Conservation (phyloP, 1,139 yeast species). For the Geotrichum reessii region DNA sequence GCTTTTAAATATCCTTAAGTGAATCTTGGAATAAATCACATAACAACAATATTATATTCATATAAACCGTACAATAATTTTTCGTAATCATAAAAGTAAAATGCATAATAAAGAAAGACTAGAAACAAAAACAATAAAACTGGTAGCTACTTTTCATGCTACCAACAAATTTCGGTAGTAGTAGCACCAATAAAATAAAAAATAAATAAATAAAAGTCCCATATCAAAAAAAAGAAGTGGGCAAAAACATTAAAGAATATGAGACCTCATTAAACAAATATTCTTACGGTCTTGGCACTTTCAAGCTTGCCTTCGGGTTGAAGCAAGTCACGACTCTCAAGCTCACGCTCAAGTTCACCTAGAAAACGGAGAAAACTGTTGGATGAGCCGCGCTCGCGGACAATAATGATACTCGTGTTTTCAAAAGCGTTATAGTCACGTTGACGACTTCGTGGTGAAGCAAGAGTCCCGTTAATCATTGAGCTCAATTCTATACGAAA, state of each 20-base stretch:
- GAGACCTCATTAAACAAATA: neutral
- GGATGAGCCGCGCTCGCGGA: constrained; percentile 33
- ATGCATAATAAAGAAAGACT: neutral
- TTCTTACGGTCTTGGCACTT: neutral
- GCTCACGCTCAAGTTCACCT: constrained; percentile 31
- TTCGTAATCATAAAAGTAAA: neutral
- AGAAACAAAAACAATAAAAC: neutral
- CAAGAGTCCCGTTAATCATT: neutral
- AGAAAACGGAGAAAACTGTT: constrained; percentile 32
- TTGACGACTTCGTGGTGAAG: neutral
- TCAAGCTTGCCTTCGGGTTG: neutral
- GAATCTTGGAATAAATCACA: neutral
- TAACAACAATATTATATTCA: neutral
- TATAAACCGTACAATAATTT: neutral
- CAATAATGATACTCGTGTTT: constrained; percentile 29
- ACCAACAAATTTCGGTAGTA: neutral
- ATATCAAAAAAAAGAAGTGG: neutral
- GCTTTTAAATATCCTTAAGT: neutral
- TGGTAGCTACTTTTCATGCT: neutral
- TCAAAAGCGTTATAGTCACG: constrained; percentile 11
- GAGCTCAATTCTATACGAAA: constrained; percentile 28
- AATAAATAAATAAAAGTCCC: neutral
- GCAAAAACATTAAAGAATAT: neutral
- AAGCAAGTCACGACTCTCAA: constrained; percentile 16
- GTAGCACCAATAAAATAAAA: neutral